Base-by-base conservation (phyloP, 345 rosid species). In the Turritis glabra region DNA sequence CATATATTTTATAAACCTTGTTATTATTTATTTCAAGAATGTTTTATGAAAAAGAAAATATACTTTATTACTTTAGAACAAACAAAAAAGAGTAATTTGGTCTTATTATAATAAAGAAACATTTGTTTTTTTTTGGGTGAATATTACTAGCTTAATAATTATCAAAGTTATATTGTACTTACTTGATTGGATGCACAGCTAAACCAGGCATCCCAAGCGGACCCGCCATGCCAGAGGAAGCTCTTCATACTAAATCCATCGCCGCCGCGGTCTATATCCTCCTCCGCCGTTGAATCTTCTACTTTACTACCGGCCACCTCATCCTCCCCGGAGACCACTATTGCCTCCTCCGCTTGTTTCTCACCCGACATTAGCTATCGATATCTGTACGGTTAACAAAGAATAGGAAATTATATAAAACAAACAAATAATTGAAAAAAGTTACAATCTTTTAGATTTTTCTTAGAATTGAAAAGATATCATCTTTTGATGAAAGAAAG, bases 141-240 rank as follows among this genome's bases (percentile, higher is more conserved):
- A n/a, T n/a, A n/a, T n/a, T n/a, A n/a, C n/a, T n/a, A n/a, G n/a
- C n/a, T n/a, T n/a, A n/a, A n/a, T n/a, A 21, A 32, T 58, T 46
- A 70, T 12, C 22, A 48, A 60, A 61, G n/a, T 51, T 27, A 27
- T 10, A 33, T 55, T 55, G 55, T 56, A 25, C 37, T 64, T 81
- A 90, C 98, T 76, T 93, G 98, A 80, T 94, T 94, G 27, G 98
- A 94, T 59, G 98, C 92, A 51, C 98, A 94, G 54, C 97, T 91
- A 83, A 94, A 94, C 98, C 98, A 94, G 27, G 98, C 98, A 66
- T 94, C 98, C 98, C 98, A 94, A 77, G 79, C 88, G 18, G 98
- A 94, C 59, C 98, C 98, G 15, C 98, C 98, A 58, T 94, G 97
- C 98, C 98, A 94, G 53, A 94, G 87, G 56, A 86, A 11, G 81